phyloP scores from a whole-genome alignment of 257 asterid species.

The Plantago elongata region DNA sequence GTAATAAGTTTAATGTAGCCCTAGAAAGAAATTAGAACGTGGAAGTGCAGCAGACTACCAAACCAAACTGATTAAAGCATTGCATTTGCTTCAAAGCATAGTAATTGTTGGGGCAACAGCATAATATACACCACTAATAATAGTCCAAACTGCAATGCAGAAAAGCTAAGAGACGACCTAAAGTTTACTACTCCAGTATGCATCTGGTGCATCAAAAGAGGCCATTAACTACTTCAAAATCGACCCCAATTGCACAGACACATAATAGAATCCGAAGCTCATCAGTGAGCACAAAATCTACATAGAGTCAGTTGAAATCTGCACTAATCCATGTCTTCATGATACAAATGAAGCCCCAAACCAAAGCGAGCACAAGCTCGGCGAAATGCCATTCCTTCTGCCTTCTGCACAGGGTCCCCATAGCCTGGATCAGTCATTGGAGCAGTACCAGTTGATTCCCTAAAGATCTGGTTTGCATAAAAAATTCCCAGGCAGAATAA shows the following conservation, averaged over 20 bases:
- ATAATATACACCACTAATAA: too few relatives aligned
- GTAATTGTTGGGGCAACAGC: too few relatives aligned
- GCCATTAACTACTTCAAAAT: neutral
- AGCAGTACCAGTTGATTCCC: slow-evolving; percentile 87
- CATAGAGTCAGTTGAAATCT: neutral
- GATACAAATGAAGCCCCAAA: slow-evolving; percentile 86
- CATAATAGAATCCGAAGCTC: neutral
- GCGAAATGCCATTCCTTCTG: slow-evolving; percentile 95
- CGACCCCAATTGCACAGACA: neutral
- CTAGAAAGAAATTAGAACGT: too few relatives aligned
- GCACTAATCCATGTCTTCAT: slow-evolving; percentile 59
- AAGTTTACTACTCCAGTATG: too few relatives aligned
- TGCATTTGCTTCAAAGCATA: too few relatives aligned
- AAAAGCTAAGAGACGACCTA: too few relatives aligned
- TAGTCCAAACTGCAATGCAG: too few relatives aligned
- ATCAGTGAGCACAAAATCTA: neutral
- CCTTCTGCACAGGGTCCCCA: slow-evolving; percentile 77
- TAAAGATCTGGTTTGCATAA: slow-evolving; percentile 42
- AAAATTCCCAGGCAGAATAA: slow-evolving; percentile 8
- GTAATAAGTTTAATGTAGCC: too few relatives aligned
- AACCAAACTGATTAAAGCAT: too few relatives aligned
- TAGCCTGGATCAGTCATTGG: slow-evolving; percentile 48
- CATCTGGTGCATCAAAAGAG: neutral
- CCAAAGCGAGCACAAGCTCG: slow-evolving; percentile 94
- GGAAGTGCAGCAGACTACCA: too few relatives aligned